Evolutionary conservation across 2,329 filamentous ascomycete genomes (phyloP).

Genomic region (Macrophomina phaseolina): DNA sequence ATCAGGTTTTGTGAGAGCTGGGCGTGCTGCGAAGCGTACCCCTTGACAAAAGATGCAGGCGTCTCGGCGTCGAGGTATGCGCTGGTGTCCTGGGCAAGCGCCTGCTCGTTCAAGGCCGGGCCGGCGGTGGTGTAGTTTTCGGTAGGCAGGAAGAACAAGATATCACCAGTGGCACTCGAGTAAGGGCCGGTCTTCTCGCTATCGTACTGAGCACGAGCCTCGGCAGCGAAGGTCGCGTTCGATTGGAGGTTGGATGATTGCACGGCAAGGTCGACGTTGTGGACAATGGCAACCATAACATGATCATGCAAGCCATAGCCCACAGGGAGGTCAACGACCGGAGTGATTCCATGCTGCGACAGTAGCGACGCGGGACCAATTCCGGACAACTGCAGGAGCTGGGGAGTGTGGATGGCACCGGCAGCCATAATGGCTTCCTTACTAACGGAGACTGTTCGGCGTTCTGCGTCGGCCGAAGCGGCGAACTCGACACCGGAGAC

Average conservation of each 20-base stretch:
- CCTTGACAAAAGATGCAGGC: background rate
- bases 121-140: slow-evolving; percentile 15
- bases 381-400: slow-evolving; percentile 38
- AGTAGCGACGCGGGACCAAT: slow-evolving; percentile 37
- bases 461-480: slow-evolving; percentile 4
- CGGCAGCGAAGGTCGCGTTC: slow-evolving; percentile 12
- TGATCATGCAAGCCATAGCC: slow-evolving; percentile 29
- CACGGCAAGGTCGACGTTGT: slow-evolving; percentile 14
- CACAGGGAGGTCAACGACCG: slow-evolving; percentile 35
- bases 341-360: slow-evolving; percentile 30
- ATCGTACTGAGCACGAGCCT: slow-evolving; percentile 17
- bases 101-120: slow-evolving; percentile 5
- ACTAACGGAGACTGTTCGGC: slow-evolving; percentile 30
- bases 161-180: slow-evolving; percentile 10
- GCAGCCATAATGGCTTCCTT: slow-evolving; percentile 37
- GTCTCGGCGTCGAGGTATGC: slow-evolving; percentile 9
- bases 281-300: slow-evolving; percentile 14
- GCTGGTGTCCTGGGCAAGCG: background rate
- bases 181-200: slow-evolving; percentile 15
- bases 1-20: slow-evolving; percentile 19
- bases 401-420: slow-evolving; percentile 36
- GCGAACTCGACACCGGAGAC: slow-evolving; percentile 14
- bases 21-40: slow-evolving; percentile 10
- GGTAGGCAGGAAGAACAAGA: slow-evolving; percentile 25
- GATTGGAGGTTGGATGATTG: slow-evolving; percentile 10